Conservation (phyloP, 2,329 filamentous ascomycete genomes). For the Ambrosiella xylebori region DNA sequence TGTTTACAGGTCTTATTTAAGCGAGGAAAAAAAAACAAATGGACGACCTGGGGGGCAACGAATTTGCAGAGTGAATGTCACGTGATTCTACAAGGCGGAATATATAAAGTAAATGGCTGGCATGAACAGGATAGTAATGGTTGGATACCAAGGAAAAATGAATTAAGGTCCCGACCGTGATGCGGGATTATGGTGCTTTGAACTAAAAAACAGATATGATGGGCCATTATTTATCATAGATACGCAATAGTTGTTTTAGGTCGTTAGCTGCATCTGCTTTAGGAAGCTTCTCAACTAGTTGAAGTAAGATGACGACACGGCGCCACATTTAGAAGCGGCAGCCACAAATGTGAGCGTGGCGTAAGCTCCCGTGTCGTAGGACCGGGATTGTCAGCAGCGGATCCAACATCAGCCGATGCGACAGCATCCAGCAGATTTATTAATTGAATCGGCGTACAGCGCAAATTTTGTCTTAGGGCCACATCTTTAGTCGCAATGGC, state of each 20-base stretch:
- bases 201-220: too few species aligned
- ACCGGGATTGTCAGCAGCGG: background rate
- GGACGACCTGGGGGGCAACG: background rate
- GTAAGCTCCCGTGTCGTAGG: background rate
- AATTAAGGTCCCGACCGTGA: background rate
- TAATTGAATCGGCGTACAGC: background rate
- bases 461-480: background rate
- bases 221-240: too few species aligned
- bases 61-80: background rate
- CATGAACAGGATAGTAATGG: background rate
- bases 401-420: background rate
- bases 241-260: too few species aligned
- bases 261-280: background rate
- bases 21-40: background rate
- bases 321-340: background rate
- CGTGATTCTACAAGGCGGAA: background rate
- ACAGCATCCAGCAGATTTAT: background rate
- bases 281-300: too few species aligned
- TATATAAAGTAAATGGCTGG: background rate
- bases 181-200: background rate
- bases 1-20: constrained; percentile 1
- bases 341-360: background rate
- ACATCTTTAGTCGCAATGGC: background rate
- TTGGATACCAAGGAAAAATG: background rate
- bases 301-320: background rate